Percentiles rank a stretch among this genome's conserved stretches.
These are phyloP conservation scores for Darksidea phi DNA, from an alignment of 495 filamentous ascomycete species.

Conservation along the genomic window DNA sequence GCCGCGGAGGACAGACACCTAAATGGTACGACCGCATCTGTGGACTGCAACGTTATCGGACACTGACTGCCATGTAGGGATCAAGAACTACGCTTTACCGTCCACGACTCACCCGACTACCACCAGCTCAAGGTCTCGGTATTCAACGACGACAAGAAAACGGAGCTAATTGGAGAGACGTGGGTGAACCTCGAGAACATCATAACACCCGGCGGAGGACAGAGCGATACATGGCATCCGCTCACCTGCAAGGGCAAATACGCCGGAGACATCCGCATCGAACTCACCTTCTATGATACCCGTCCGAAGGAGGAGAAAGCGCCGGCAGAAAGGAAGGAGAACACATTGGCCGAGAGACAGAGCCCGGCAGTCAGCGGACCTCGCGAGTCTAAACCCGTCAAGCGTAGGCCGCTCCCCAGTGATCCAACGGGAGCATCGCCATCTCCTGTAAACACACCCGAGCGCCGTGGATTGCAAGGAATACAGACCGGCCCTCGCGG, in stretches of 20 bases:
- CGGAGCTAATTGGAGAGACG: conserved; percentile 89
- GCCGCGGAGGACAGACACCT: conserved; percentile 91
- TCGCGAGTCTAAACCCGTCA: conserved; percentile 61
- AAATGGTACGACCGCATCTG: conserved; percentile 66
- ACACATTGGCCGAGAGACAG: conserved; percentile 37
- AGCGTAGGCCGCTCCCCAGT: conserved; percentile 74
- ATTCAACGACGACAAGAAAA: conserved; percentile 97
- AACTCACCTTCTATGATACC: conserved; percentile 94
- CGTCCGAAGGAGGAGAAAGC: conserved; percentile 72
- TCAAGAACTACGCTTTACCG: conserved; percentile 91
- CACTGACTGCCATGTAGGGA: conserved; percentile 63
- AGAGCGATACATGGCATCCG: conserved; percentile 88
- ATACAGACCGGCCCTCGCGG: conserved; percentile 30
- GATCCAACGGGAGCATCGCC: conserved; percentile 59
- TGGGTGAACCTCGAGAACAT: conserved; percentile 82
- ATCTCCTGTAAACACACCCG: conserved; percentile 27
- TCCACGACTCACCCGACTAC: conserved; percentile 96
- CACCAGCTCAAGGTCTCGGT: conserved; percentile 89
- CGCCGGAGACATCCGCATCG: conserved; percentile 89
- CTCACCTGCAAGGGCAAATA: conserved; percentile 88
- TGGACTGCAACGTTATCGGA: conserved; percentile 3
- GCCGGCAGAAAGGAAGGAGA: conserved; percentile 53
- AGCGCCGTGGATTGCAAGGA: conserved; percentile 22
- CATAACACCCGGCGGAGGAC: conserved; percentile 80
- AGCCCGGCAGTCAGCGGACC: conserved; percentile 51